A percentile compares a stretch with the other conserved stretches of the same genome.
These are phyloP conservation scores for Penicillium simplicissimum DNA, from an alignment of 495 filamentous ascomycete genomes.

Conservation along the genomic window DNA sequence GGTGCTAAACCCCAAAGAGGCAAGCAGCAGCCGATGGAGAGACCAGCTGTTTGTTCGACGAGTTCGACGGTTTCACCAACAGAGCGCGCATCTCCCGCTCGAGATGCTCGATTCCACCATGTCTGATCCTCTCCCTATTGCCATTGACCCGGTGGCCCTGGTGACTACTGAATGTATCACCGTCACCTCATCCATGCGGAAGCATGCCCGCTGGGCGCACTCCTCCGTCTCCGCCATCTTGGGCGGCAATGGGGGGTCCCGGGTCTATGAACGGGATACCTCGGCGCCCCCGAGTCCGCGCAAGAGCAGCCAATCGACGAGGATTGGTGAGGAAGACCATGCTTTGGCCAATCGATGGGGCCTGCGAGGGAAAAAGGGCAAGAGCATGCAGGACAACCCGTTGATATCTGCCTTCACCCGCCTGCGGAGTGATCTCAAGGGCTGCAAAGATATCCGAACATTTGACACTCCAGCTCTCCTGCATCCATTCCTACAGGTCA, in stretches of 20 bases:
- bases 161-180: slow-evolving; percentile 99
- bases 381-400: slow-evolving; percentile 98
- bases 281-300: slow-evolving; percentile 43
- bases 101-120: slow-evolving; percentile 35
- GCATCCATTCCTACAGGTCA: slow-evolving; percentile 95
- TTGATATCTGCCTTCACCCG: slow-evolving; percentile 94
- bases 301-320: slow-evolving; percentile 25
- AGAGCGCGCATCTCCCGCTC: slow-evolving; percentile 30
- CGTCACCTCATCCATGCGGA: slow-evolving; percentile 97
- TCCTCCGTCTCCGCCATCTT: slow-evolving; percentile 96
- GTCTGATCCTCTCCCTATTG: slow-evolving; percentile 59
- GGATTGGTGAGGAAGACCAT: slow-evolving; percentile 49
- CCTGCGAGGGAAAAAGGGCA: slow-evolving; percentile 91
- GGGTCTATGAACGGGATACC: slow-evolving; percentile 45
- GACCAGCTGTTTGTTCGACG: slow-evolving; percentile 34
- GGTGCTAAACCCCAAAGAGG: slow-evolving; percentile 29
- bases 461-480: slow-evolving; percentile 91
- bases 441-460: slow-evolving; percentile 86
- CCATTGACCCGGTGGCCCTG: slow-evolving; percentile 89
- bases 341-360: slow-evolving; percentile 74
- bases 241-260: slow-evolving; percentile 67
- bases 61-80: slow-evolving; percentile 23
- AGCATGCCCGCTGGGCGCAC: slow-evolving; percentile 94
- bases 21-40: slow-evolving; percentile 31
- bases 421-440: slow-evolving; percentile 82